phyloP scores from a whole-genome alignment of 345 rosid species.

The Gossypium thurberi region DNA sequence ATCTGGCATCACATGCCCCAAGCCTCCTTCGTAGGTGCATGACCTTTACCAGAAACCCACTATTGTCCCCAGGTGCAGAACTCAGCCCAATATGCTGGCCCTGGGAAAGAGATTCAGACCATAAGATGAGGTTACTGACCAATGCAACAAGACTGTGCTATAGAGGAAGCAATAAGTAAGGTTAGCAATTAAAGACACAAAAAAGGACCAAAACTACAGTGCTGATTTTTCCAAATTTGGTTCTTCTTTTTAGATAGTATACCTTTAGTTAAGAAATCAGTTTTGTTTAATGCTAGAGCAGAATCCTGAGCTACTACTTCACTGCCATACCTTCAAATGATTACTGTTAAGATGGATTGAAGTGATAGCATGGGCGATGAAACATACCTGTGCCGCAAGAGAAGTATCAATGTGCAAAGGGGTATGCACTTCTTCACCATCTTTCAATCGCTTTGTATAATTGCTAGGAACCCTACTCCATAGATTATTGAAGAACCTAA shows the following conservation, averaged over 20 bases:
- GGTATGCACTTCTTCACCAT: conserved; percentile 41
- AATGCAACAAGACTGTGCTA: conserved; percentile 1
- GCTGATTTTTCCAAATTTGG: neutral
- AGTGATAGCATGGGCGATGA: neutral
- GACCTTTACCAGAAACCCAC: conserved; percentile 18
- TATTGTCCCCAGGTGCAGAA: conserved; percentile 15
- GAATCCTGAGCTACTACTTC: neutral
- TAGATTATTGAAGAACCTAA: conserved; percentile 24
- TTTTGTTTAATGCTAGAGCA: neutral
- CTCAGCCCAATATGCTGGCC: conserved; percentile 17
- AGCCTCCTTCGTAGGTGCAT: conserved; percentile 11
- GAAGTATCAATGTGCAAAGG: conserved; percentile 18
- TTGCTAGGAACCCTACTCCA: conserved; percentile 24
- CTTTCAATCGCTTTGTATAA: conserved; percentile 47
- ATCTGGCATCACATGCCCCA: conserved; percentile 18
- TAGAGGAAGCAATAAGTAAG: neutral
- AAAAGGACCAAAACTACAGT: neutral
- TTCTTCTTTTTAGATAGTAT: neutral
- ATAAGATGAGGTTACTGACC: conserved; percentile 3
- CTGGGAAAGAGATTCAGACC: conserved; percentile 23
- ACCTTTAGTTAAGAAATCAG: neutral
- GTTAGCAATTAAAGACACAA: neutral
- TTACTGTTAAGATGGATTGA: neutral
- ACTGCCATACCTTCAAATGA: neutral
- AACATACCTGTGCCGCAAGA: conserved; percentile 26